These are phyloP conservation scores for Ophiorrhiza pumila DNA, from an alignment of 257 asterid species.

Conservation along the genomic window DNA sequence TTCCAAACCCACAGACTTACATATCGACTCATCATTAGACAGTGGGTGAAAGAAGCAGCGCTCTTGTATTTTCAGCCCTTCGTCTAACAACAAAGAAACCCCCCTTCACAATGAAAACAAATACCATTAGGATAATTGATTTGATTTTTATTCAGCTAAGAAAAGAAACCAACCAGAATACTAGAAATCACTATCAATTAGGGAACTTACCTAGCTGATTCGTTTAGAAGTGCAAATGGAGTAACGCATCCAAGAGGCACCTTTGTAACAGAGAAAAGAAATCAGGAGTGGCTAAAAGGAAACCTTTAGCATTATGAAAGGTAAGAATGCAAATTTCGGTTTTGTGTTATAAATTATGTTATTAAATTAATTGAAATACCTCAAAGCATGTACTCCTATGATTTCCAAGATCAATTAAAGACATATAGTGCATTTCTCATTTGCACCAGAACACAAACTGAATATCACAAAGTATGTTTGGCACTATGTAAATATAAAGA, in stretches of 20 bases:
- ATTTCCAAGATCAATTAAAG: no score
- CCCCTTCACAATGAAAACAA: constrained; percentile 46
- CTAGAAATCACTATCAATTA: constrained; percentile 1
- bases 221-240: constrained; percentile 86
- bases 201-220: constrained; percentile 66
- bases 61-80: constrained; percentile 60
- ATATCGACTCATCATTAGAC: constrained; percentile 75
- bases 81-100: constrained; percentile 84
- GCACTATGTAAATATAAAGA: not conserved
- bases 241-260: constrained; percentile 91
- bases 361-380: no score
- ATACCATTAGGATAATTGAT: not conserved
- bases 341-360: no score
- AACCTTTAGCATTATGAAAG: not conserved
- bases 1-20: constrained; percentile 35
- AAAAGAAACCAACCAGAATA: not conserved
- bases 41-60: constrained; percentile 89
- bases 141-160: not conserved
- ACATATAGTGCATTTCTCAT: not conserved
- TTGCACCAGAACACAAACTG: not conserved
- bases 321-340: not conserved
- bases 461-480: not conserved
- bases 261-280: constrained; percentile 36
- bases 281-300: constrained; percentile 11
- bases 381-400: no score